phyloP scores from a whole-genome alignment of 768 basidiomycete genomes.

The Boletus sp. region DNA sequence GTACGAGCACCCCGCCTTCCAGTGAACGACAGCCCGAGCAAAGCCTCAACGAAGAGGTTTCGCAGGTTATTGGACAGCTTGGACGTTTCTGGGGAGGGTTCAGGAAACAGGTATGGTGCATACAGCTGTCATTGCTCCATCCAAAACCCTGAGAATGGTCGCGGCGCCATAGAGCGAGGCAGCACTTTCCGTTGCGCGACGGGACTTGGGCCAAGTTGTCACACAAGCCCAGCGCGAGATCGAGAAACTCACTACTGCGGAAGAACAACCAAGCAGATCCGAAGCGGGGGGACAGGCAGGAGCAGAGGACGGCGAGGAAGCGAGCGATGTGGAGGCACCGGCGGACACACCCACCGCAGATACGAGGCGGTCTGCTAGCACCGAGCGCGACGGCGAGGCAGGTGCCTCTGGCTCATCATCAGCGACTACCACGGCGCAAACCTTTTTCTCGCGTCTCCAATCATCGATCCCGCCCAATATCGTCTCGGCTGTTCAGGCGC shows the following conservation, averaged over 20 bases:
- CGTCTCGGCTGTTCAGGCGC: conserved; percentile 60
- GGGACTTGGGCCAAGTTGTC: conserved; percentile 70
- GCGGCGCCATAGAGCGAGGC: conserved; percentile 55
- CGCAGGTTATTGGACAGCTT: conserved; percentile 84
- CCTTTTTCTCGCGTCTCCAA: conserved; percentile 67
- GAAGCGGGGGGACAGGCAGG: conserved; percentile 3
- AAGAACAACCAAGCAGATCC: conserved; percentile 19
- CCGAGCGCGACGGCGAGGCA: conserved; percentile 20
- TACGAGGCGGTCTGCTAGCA: conserved; percentile 16
- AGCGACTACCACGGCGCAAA: conserved; percentile 32
- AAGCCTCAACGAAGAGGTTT: conserved; percentile 81
- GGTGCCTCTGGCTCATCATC: conserved; percentile 6
- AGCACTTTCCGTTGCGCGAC: conserved; percentile 64
- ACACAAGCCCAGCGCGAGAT: conserved; percentile 78
- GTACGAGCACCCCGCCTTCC: conserved; percentile 46
- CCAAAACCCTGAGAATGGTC: neutral
- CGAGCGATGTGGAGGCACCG: conserved; percentile 25
- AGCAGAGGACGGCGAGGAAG: conserved; percentile 18
- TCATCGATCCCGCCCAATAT: conserved; percentile 73
- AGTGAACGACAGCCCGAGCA: conserved; percentile 41
- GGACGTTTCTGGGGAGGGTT: conserved; percentile 89
- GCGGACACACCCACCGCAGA: conserved; percentile 26
- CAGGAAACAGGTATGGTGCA: conserved; percentile 69
- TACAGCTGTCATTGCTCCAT: neutral
- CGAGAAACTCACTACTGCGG: conserved; percentile 49